Base-by-base conservation (phyloP, 805 yeast genomes). In the Cyberlindnera misumaiensis region DNA sequence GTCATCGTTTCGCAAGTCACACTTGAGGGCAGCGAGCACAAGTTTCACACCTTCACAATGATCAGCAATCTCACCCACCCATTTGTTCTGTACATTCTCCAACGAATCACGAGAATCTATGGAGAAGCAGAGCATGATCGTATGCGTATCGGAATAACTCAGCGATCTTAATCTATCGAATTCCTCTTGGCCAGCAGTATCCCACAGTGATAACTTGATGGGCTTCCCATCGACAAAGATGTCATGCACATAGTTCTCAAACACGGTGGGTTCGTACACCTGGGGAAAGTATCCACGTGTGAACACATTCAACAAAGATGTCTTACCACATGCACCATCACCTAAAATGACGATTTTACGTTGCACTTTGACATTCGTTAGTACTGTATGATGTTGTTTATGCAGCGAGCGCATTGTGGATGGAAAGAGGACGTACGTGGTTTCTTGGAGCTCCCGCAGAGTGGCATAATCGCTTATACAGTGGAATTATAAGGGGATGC, bases 141-240 rank as follows among this genome's bases (percentile, higher is more conserved):
- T 86, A 63, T 90, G 97, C 3, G 98, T 93, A 61, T 93, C 97
- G 20, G 89, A 80, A 62, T 93, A 93, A 35, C 95, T 83, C 44
- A 90, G 70, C 1, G 97, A 86, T 60, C 98, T 76, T 60, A 90
- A 72, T 46, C 97, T 74, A 61, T 90, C 98, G 53, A 90, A 90
- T 65, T 90, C 98, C 64, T 90, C 98, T 68, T 90, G 98, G 7
- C 98, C 98, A 2, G 98, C 98, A 5, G 98, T 90, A 60, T 90
- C 98, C 98, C 98, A 93, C 39, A 90, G 68, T 12, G 96, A 88
- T 41, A 90, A 67, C 55, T 89, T 95, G 52, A 90, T 84, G 35
- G 93, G 87, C 59, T 86, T 87, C 37, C 90, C 90, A 59, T 90
- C 98, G 39, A 90, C 88, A 64, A 86, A 90, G 47, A 90, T 93